phyloP scores from a whole-genome alignment of 192 early-diverging fungal genomes.

The Coemansia sp. region DNA sequence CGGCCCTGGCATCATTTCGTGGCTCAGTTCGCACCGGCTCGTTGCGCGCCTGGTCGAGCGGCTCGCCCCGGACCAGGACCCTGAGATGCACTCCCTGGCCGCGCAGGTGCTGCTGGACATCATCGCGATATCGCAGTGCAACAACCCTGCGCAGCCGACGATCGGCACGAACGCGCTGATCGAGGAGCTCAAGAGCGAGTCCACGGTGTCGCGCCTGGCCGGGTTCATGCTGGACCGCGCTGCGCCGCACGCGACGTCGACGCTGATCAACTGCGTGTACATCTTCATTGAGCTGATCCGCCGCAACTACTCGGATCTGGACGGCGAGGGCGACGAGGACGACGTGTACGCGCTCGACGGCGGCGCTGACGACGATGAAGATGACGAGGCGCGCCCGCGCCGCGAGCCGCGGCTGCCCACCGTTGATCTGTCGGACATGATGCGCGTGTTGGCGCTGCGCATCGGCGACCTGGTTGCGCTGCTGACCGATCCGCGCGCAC shows the following conservation, averaged over 20 bases:
- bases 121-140: constrained; percentile 76
- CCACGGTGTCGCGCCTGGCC: constrained; percentile 74
- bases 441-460: constrained; percentile 77
- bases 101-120: constrained; percentile 81
- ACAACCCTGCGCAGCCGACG: constrained; percentile 61
- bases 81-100: constrained; percentile 80
- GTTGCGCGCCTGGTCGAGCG: constrained; percentile 72
- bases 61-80: constrained; percentile 75
- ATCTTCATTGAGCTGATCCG: constrained; percentile 98
- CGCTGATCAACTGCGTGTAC: constrained; percentile 90
- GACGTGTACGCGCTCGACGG: neutral
- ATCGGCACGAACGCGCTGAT: constrained; percentile 66
- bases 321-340: constrained; percentile 8
- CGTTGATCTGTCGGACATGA: constrained; percentile 87
- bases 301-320: constrained; percentile 74
- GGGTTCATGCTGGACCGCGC: constrained; percentile 79
- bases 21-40: constrained; percentile 83
- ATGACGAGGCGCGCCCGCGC: constrained; percentile 7
- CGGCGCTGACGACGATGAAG: constrained; percentile 2
- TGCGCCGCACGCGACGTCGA: constrained; percentile 80
- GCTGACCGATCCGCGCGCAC: constrained; percentile 64
- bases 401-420: constrained; percentile 36
- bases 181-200: constrained; percentile 71
- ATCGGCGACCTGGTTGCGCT: constrained; percentile 76
- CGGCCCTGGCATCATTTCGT: constrained; percentile 84